A percentile compares a stretch with the other conserved stretches of the same genome.
Evolutionary conservation across 306 rosid species (phyloP).

Genomic region (Fragaria ananassa): DNA sequence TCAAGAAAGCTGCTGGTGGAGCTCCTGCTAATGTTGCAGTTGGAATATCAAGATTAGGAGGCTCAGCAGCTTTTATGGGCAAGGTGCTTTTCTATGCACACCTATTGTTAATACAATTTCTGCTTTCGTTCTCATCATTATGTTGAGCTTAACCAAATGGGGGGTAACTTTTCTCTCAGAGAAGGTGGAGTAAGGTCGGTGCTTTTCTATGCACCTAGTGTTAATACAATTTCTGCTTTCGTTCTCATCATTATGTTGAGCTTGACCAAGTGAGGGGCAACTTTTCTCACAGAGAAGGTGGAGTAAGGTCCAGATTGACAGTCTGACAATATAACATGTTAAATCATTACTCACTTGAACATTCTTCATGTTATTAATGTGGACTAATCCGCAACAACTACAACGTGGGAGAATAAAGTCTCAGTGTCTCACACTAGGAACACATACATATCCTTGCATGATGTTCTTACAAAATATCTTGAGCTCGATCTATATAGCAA

Average conservation of each 20-base stretch:
- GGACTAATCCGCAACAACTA: not conserved
- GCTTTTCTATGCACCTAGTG: not conserved
- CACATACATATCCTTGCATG: not conserved
- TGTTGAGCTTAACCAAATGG: not conserved
- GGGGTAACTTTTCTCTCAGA: not conserved
- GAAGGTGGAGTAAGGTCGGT: slow-evolving; percentile 34
- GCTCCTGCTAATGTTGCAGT: slow-evolving; percentile 97
- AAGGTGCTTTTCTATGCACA: slow-evolving; percentile 41
- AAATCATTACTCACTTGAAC: not conserved
- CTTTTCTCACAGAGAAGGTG: not conserved
- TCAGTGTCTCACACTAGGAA: not conserved
- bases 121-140: not conserved
- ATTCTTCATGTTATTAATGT: not conserved
- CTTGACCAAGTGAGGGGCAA: not conserved
- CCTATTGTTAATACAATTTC: not conserved
- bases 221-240: not conserved
- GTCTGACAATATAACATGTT: not conserved
- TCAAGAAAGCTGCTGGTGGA: slow-evolving; percentile 86
- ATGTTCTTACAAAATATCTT: not conserved
- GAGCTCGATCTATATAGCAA: not conserved
- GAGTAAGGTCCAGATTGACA: not conserved
- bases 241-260: not conserved
- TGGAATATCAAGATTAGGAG: slow-evolving; percentile 75
- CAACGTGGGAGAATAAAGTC: not conserved
- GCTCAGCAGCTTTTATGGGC: slow-evolving; percentile 76